Base-by-base conservation (phyloP, 2,329 filamentous ascomycete species). In the Ambrosiella xylebori region DNA sequence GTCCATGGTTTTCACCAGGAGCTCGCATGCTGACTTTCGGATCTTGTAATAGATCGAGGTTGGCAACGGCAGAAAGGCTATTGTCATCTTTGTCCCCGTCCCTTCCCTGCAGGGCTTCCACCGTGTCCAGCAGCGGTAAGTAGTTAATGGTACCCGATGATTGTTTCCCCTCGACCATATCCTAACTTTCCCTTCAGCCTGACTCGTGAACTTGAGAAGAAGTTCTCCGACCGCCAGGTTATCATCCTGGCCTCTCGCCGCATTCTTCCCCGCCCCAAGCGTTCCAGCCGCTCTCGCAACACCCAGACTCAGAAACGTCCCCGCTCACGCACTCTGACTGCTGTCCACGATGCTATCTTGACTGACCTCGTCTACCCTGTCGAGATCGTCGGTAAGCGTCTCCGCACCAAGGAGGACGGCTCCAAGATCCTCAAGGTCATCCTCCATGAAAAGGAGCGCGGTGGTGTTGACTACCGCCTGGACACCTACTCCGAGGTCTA, bases 81-180 rank as follows among this genome's bases (percentile, higher is more conserved):
- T 98, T 81, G 91, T 95, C 82, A 95, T 98, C 87, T 98, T 98
- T 87, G 93, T 98, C 82, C 93, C 93, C 74, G 93, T 98, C 75
- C 93, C 93, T 78, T 88, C 94, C 76, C 88, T 98, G 75, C 80
- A 85, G 76, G 88, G 88, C 75, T 98, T 96, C 88, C 93, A 97
- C 87, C 90, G 93, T 73, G 88, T 95, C 74, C 93, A 98, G 84
- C 93, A 97, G 82, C 90, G 93, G 91, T 97, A 90, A 77, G 85
- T 75, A 64, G 60, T 56, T 41, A 35, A 3, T 53, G 52, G 53
- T 37, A 12, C 60, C 41, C 39, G 13, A 27, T 27, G 27, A 44
- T 11, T 37, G 8, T 41, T 35, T 37, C 13, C 35, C 38, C 2
- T n/a, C 40, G 36, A 61, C 7, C 44, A 57, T 19, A 49, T n/a